Evolutionary conservation across 768 basidiomycete genomes (phyloP).

Genomic region (Lactarius sp.): DNA sequence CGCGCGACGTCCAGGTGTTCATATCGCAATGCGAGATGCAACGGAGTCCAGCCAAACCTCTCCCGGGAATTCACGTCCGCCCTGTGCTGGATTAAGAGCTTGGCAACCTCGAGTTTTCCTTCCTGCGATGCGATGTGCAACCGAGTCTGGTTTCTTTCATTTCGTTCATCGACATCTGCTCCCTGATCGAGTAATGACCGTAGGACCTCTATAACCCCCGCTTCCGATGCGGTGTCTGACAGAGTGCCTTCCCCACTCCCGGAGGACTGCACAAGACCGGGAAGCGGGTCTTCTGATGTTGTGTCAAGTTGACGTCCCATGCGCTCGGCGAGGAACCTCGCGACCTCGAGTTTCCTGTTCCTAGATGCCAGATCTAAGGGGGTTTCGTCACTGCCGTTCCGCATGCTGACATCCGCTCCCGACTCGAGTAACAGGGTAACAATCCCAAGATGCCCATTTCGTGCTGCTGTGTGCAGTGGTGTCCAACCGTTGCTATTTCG

Average conservation of each 20-base stretch:
- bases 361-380: not conserved
- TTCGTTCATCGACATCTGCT: too few relatives aligned
- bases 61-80: not conserved
- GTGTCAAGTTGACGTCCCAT: not conserved
- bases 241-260: too few relatives aligned
- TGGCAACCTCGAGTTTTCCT: not conserved
- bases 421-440: not conserved
- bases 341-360: not conserved
- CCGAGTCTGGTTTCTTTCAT: too few relatives aligned
- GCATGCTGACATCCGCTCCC: not conserved
- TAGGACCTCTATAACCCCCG: too few relatives aligned
- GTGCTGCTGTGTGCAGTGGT: not conserved
- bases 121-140: not conserved
- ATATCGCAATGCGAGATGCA: not conserved
- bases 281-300: not conserved
- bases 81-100: too few relatives aligned
- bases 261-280: too few relatives aligned
- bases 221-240: too few relatives aligned
- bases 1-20: not conserved
- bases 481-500: not conserved
- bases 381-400: not conserved
- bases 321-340: not conserved
- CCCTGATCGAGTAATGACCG: too few relatives aligned
- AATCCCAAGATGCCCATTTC: not conserved
- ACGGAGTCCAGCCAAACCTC: not conserved